phyloP scores from a whole-genome alignment of 1,284 basidiomycete species.

The Trichosporon sp. region DNA sequence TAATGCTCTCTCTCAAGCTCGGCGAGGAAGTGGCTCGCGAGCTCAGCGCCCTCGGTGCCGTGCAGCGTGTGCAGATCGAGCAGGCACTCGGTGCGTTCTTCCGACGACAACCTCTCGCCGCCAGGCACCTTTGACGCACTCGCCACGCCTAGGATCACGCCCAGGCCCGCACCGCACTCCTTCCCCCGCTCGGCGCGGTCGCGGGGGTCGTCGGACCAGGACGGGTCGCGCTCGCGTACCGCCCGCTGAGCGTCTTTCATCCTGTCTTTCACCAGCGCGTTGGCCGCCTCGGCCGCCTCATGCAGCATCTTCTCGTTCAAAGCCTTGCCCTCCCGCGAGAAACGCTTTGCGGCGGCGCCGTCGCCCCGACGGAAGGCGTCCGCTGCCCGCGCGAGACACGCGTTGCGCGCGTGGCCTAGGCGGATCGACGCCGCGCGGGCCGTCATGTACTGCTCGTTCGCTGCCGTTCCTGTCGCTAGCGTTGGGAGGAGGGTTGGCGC shows the following conservation, averaged over 20 bases:
- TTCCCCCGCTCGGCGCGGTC: constrained; percentile 72
- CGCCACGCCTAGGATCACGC: constrained; percentile 78
- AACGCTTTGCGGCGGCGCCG: constrained; percentile 87
- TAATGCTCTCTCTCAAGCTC: constrained; percentile 81
- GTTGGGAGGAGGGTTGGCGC: constrained; percentile 81
- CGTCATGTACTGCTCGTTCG: constrained; percentile 76
- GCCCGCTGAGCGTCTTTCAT: constrained; percentile 68
- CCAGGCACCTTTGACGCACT: constrained; percentile 54
- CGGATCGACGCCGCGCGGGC: constrained; percentile 81
- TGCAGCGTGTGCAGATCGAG: constrained; percentile 84
- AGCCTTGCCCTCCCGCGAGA: constrained; percentile 86
- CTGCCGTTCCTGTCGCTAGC: constrained; percentile 68
- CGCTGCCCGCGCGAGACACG: constrained; percentile 88
- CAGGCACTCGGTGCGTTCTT: constrained; percentile 73
- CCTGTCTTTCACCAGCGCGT: constrained; percentile 72
- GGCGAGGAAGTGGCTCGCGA: constrained; percentile 82
- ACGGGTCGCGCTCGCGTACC: constrained; percentile 60
- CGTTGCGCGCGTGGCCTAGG: constrained; percentile 86
- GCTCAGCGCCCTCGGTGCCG: constrained; percentile 82
- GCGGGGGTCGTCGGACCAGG: constrained; percentile 75
- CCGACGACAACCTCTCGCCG: constrained; percentile 56
- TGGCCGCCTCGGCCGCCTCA: constrained; percentile 74
- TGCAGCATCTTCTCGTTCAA: constrained; percentile 80
- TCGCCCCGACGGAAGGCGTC: constrained; percentile 93
- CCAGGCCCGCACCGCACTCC: constrained; percentile 70